phyloP scores from a whole-genome alignment of 148 eudicot genomes.

The Chenopodium suecicum region DNA sequence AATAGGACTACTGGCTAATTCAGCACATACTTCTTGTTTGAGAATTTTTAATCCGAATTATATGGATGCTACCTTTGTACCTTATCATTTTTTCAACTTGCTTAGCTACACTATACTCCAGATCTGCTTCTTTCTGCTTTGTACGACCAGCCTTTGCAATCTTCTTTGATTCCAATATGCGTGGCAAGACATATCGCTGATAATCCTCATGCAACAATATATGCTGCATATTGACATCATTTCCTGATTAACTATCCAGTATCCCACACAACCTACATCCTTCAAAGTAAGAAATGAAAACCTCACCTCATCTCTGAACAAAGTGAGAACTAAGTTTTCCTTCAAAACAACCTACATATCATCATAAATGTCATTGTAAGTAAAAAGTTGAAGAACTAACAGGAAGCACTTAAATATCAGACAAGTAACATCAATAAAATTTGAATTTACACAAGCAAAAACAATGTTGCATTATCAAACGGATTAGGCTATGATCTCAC shows the following conservation, averaged over 20 bases:
- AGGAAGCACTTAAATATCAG: background rate
- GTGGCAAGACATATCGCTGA: conserved; percentile 89
- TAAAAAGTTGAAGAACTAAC: background rate
- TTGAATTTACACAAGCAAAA: background rate
- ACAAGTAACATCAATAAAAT: conserved; percentile 2
- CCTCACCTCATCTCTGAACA: conserved; percentile 96
- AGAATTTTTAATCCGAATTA: conserved; percentile 9
- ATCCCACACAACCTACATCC: background rate
- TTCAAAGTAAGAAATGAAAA: conserved; percentile 11
- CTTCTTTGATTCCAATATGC: conserved; percentile 92
- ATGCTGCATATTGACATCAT: conserved; percentile 49
- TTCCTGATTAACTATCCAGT: conserved; percentile 8
- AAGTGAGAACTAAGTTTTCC: conserved; percentile 81
- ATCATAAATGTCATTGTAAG: conserved; percentile 14
- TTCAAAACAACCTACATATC: conserved; percentile 80
- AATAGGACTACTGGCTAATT: background rate
- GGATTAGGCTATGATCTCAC: background rate
- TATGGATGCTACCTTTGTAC: conserved; percentile 34
- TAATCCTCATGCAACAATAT: conserved; percentile 92
- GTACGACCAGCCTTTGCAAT: conserved; percentile 97
- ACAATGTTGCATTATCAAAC: background rate
- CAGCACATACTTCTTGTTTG: background rate
- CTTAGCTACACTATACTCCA: conserved; percentile 99
- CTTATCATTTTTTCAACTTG: conserved; percentile 99
- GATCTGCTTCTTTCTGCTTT: conserved; percentile 98